A percentile compares a stretch with the other conserved stretches of the same genome.
Conservation (phyloP, 2,329 filamentous ascomycete species). For the Rhytidhysteron rufulum region DNA sequence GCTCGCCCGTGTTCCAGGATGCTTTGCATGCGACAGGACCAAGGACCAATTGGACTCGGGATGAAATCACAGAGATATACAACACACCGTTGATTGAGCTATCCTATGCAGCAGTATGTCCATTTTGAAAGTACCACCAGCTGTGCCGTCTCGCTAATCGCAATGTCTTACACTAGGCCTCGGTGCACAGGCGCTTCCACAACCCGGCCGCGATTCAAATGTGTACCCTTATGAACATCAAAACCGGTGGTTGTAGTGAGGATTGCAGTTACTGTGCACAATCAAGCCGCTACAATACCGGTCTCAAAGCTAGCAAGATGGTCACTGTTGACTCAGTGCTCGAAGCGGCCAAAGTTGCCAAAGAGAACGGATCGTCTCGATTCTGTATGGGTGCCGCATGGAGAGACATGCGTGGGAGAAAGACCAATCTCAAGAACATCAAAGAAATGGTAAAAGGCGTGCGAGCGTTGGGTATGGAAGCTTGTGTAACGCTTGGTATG, state of each 20-base stretch:
- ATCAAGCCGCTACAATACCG: conserved; percentile 74
- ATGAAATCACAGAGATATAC: conserved; percentile 79
- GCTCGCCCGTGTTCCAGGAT: conserved; percentile 24
- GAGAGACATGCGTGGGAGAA: conserved; percentile 89
- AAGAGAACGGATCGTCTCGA: conserved; percentile 78
- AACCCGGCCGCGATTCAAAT: conserved; percentile 80
- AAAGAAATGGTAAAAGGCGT: conserved; percentile 83
- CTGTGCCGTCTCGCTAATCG: background rate
- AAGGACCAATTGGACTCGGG: conserved; percentile 72
- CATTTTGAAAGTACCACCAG: conserved; percentile 4
- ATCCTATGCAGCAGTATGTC: conserved; percentile 66
- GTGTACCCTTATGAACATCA: conserved; percentile 96
- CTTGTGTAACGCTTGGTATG: conserved; percentile 92
- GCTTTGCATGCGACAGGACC: conserved; percentile 60
- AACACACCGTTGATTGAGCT: conserved; percentile 77
- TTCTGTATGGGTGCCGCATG: conserved; percentile 97
- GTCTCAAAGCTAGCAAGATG: conserved; percentile 75
- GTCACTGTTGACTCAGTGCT: conserved; percentile 78
- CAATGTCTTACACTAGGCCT: no score
- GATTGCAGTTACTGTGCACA: conserved; percentile 93
- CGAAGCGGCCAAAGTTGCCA: conserved; percentile 70
- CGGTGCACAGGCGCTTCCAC: conserved; percentile 80
- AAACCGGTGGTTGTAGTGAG: conserved; percentile 86
- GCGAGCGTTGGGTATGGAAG: conserved; percentile 78
- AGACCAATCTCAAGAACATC: conserved; percentile 77